phyloP scores from a whole-genome alignment of 345 rosid species.

The Excoecaria cochinchinensis region DNA sequence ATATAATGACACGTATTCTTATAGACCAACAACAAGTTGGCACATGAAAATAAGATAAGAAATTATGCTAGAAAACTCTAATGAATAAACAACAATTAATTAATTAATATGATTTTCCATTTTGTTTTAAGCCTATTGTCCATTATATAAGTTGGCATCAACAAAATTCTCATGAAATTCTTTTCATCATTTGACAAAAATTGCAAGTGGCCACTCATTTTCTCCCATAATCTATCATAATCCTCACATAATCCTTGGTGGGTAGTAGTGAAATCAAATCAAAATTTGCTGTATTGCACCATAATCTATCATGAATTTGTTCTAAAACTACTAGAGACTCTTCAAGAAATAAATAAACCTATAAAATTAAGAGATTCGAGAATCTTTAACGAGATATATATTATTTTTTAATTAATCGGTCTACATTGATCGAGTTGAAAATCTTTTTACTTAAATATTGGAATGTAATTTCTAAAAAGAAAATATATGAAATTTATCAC shows the following conservation, averaged over 20 bases:
- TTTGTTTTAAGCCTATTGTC: slow-evolving; percentile 5
- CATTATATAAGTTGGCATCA: background rate
- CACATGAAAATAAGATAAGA: background rate
- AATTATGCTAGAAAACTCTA: background rate
- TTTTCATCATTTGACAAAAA: slow-evolving; percentile 2
- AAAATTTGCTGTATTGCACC: background rate
- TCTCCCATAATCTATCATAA: background rate
- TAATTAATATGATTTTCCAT: background rate
- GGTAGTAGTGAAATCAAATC: slow-evolving; percentile 13
- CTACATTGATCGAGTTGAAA: no score
- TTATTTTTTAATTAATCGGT: no score
- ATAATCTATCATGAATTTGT: no score
- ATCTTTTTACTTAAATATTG: no score
- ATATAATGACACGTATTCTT: background rate
- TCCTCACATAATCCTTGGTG: background rate
- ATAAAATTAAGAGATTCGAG: no score
- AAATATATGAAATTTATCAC: no score
- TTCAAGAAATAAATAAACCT: no score
- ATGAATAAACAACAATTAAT: background rate
- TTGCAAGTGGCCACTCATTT: background rate
- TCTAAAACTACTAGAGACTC: no score
- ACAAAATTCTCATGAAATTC: background rate
- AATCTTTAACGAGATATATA: no score
- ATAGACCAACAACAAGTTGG: background rate
- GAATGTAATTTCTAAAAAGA: no score